Base-by-base conservation (phyloP, 768 basidiomycete species). In the Naganishia vaughanmartiniae region DNA sequence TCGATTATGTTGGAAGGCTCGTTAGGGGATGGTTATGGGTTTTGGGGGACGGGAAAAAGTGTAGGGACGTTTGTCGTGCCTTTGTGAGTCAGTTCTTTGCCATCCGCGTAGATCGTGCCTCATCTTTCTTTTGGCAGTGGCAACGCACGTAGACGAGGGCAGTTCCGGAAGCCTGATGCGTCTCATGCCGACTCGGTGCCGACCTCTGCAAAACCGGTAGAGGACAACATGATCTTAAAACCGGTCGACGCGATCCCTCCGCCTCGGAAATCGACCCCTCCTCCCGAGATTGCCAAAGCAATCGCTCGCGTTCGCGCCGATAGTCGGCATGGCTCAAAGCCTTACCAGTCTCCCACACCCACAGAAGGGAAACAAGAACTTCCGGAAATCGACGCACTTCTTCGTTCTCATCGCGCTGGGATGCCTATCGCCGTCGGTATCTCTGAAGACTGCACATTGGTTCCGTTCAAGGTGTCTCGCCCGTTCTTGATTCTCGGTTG, bases 401-500 rank as follows among this genome's bases (percentile, higher is more conserved):
- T 77, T 0, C 68, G 70, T 51, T 74, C 78, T 19, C 74, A 79
- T 31, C 53, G 77, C 45, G 73, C 73, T 15, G 55, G 78, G 28
- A 74, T 73, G 3, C 79, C 79, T 0, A 65, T 80, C 4, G 78
- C 75, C 24, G 9, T 80, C 4, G 76, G 73, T 17, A 76, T 78
- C 2, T 71, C 74, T 3, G 75, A 79, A 54, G 79, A 80, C 58
- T 80, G 76, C 58, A 26, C 69, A 11, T 48, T 72, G 30, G 72
- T 73, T 6, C 78, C 78, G 12, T 79, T 78, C 70, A 71, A 72
- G 26, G 73, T 78, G 2, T 74, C 75, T n/a, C 39, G 74, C 42
- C 75, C 76, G 5, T 75, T 76, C 34, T 63, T 77, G 58, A 74
- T 76, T 2, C 70, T 80, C 15, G 79, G 79, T 26, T 80, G 78